Evolutionary conservation across 139 green algal genomes (phyloP), one percentile per base, ranked within the genome.

Genomic region (Coccomyxa sp.): DNA sequence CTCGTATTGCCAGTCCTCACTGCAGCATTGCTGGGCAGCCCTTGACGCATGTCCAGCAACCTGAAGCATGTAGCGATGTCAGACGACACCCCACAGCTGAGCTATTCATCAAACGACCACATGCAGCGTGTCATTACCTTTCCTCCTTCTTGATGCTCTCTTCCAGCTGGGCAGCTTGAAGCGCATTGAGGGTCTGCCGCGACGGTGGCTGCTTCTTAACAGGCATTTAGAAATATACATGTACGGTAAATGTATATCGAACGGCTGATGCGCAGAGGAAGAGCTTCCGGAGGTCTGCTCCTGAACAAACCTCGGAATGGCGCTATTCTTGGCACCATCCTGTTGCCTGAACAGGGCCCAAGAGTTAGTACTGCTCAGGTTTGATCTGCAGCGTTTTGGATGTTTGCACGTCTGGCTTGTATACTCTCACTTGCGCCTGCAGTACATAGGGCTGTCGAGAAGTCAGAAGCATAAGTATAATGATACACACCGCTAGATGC

Each of bases 121-220:
- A 29, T 22, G 2, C 6, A 31, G 7, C 14, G 29, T 70, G 22
- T 31, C 14, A 33, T 38, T 71, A 71, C 64, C 64, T 71, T 71
- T 36, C 29, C 64, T 71, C 64, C 64, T 38, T 71, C 35, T 34
- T 71, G 27, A 71, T 71, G 64, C 27, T 71, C n/a, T 71, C 64
- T 36, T 31, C n/a, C n/a, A 71, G n/a, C 24, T 16, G 14, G 2
- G 64, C 64, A 38, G 64, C 64, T 71, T 71, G 10, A 18, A 31
- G 50, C 27, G 50, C 50, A 31, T 18, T 64, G 18, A 64, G 22
- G 22, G 27, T 4, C 5, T 18, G 2, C 50, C 50, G 50, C 27
- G 22, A 31, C 18, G 64, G 64, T 37, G 7, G 27, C 7, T 22
- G 33, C 64, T 1, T 3, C n/a, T 36, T 36, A 36, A 71, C 27